Base-by-base conservation (phyloP, 495 filamentous ascomycete species). In the Daldinia concentrica region DNA sequence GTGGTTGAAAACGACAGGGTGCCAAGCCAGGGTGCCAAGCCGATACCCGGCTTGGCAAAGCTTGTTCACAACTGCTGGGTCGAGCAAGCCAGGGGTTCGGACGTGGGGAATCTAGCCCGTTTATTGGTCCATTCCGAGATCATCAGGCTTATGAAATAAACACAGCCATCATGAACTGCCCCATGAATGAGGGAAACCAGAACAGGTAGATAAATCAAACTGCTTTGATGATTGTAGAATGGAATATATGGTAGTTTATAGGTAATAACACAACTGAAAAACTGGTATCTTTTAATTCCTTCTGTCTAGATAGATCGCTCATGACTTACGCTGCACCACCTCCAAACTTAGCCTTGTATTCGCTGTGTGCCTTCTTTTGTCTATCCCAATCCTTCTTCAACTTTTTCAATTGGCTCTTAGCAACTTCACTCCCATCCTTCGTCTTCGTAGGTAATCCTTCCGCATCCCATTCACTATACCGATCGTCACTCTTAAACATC, bases 321-420 rank as follows among this genome's bases (percentile, higher is more conserved):
- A 17, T 30, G 4, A 55, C 26, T 60, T 64, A 67, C 45, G 69
- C 57, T 51, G 63, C 57, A 45, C 59, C 58, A 22, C 69, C 65
- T 30, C 83, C 73, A 85, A 73, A 87, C 82, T 92, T 63, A 78
- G 81, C 78, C 29, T 70, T 69, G 41, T 78, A 83, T 70, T 86
- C 82, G 30, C 97, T 92, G 77, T 97, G 91, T 63, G 87, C 73
- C 86, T 93, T 97, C 86, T 91, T 96, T 84, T 98, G 95, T 78
- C 83, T 89, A 76, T 97, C 92, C 93, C 92, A 97, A 29, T 93
- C 92, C 84, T 98, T 98, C 82, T 81, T 89, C 37, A 98, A 77
- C 86, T 93, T 96, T 86, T 98, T 99, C 36, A 66, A 64, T 71
- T 86, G 85, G 62, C 85, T 90, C 85, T 98, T 99, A 24, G 92